phyloP scores from a whole-genome alignment of 164 flowering plant genomes.

The Macadamia integrifolia region DNA sequence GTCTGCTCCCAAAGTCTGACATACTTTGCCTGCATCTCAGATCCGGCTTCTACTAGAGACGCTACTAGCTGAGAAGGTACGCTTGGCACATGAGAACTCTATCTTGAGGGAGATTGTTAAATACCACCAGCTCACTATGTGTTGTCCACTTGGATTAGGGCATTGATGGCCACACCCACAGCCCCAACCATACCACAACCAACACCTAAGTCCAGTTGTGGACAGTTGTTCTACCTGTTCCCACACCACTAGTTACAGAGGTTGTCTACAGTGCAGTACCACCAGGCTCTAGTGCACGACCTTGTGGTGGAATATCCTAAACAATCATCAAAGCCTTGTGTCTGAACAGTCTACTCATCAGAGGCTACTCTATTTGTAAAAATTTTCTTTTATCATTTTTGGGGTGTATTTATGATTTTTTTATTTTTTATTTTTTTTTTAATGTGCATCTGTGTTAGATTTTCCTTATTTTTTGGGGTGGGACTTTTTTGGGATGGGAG shows the following conservation, averaged over 20 bases:
- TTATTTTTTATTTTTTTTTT: background rate
- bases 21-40: constrained; percentile 26
- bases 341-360: background rate
- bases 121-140: constrained; percentile 91
- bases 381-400: background rate
- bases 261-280: background rate
- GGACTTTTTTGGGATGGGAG: background rate
- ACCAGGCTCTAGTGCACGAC: background rate
- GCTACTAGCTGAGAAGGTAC: constrained; percentile 87
- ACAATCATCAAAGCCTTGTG: background rate
- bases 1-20: too few relatives aligned
- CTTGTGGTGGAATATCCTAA: background rate
- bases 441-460: background rate
- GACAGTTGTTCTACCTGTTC: background rate
- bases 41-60: constrained; percentile 94
- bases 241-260: background rate
- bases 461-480: background rate
- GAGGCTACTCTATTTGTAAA: constrained; percentile 1
- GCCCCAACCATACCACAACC: too few relatives aligned
- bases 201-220: background rate
- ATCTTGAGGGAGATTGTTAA: constrained; percentile 90
- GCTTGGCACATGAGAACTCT: constrained; percentile 82
- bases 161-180: constrained; percentile 16
- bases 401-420: background rate
- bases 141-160: constrained; percentile 84